A percentile compares a stretch with the other conserved stretches of the same genome.
phyloP scores from a whole-genome alignment of 2,329 filamentous ascomycete genomes.

The Diaporthe batatas region DNA sequence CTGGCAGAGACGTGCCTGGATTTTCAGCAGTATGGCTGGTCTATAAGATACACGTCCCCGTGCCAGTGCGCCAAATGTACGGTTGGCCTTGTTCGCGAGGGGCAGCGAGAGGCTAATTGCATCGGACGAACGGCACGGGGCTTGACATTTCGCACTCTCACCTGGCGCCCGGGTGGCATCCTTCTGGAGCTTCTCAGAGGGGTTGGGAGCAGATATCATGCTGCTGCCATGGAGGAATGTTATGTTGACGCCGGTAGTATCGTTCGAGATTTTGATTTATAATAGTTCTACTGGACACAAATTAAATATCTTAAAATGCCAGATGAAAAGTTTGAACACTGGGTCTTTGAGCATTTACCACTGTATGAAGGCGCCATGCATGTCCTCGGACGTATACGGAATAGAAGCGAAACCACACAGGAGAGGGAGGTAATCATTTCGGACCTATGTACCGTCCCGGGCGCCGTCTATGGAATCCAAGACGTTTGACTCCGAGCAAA shows the following conservation, averaged over 20 bases:
- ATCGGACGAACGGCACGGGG: neutral
- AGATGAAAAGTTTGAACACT: too few relatives aligned
- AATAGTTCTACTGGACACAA: too few relatives aligned
- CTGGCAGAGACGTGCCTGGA: neutral
- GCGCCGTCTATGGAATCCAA: slow-evolving; percentile 46
- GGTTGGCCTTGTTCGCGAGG: neutral
- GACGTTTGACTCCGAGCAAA: slow-evolving; percentile 44
- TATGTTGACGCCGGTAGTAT: neutral
- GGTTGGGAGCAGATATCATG: neutral
- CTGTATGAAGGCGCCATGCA: too few relatives aligned
- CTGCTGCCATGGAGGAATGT: neutral
- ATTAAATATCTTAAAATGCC: too few relatives aligned
- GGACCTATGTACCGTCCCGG: slow-evolving; percentile 44
- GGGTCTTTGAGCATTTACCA: too few relatives aligned
- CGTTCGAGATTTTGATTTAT: too few relatives aligned
- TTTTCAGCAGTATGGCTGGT: neutral
- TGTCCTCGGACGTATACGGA: too few relatives aligned
- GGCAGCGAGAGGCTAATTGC: neutral
- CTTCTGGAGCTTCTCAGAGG: neutral
- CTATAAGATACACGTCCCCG: neutral
- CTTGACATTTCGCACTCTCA: neutral
- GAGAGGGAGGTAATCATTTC: slow-evolving; percentile 44
- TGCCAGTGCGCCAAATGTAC: neutral
- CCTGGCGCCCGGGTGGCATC: neutral
- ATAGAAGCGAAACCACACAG: neutral